Percentiles rank a stretch among this genome's conserved stretches.
Conservation (phyloP, 352 stramenopile species). For the Thraustochytrium striatum region DNA sequence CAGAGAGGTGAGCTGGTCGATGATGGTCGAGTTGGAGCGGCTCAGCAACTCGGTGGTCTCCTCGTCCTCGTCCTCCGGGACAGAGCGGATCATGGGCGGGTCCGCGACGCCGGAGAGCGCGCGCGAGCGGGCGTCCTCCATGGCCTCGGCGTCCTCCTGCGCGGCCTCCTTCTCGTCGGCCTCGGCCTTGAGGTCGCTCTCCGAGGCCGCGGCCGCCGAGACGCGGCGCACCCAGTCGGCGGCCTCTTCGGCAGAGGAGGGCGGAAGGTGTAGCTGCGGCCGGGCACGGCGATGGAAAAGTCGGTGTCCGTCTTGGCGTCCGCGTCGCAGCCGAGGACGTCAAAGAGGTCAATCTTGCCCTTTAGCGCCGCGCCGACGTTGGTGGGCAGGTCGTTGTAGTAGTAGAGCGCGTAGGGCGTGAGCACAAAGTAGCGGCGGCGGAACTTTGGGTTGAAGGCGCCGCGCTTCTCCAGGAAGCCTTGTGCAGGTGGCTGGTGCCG, state of each 20-base stretch:
- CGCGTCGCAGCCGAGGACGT: conserved; percentile 6
- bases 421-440: conserved; percentile 45
- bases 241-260: background rate
- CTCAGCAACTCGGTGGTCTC: background rate
- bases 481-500: conserved; percentile 7
- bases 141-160: too few relatives aligned
- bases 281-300: background rate
- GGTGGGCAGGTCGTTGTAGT: conserved; percentile 43
- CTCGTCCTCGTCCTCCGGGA: conserved; percentile 9
- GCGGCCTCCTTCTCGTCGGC: background rate
- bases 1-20: conserved; percentile 9
- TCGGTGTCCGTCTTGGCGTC: background rate
- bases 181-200: background rate
- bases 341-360: conserved; percentile 33
- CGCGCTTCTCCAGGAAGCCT: conserved; percentile 44
- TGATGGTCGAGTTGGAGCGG: conserved; percentile 35
- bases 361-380: conserved; percentile 40
- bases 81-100: background rate
- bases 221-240: conserved; percentile 18
- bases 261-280: conserved; percentile 5
- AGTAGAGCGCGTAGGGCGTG: conserved; percentile 37
- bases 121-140: too few relatives aligned
- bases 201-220: too few relatives aligned
- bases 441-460: conserved; percentile 22
- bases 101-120: too few relatives aligned